Percentiles rank a stretch among this genome's conserved stretches.
Evolutionary conservation across 306 rosid genomes (phyloP).

Genomic region (Phaseolus lunatus): DNA sequence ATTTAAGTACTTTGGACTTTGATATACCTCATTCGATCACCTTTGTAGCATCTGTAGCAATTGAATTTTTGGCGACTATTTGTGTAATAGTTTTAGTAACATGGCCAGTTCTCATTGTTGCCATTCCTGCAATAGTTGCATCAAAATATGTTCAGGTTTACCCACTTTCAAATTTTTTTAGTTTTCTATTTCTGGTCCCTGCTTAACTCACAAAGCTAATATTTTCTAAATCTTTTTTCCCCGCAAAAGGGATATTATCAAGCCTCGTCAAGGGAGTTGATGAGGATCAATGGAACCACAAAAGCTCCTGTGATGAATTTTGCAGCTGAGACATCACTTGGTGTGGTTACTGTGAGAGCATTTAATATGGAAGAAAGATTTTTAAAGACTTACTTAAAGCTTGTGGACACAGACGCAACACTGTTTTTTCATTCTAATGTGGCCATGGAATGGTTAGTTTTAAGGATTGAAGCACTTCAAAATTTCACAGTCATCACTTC

Average conservation of each 20-base stretch:
- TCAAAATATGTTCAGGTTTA: constrained; percentile 64
- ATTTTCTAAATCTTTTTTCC: background rate
- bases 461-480: constrained; percentile 75
- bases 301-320: constrained; percentile 88
- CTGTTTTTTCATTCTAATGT: constrained; percentile 73
- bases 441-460: constrained; percentile 67
- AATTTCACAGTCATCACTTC: constrained; percentile 72
- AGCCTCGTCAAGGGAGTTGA: constrained; percentile 76
- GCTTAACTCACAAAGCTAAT: background rate
- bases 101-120: constrained; percentile 85
- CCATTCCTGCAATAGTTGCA: constrained; percentile 60
- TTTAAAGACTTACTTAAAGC: constrained; percentile 61
- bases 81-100: constrained; percentile 72
- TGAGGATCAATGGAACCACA: constrained; percentile 87
- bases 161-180: constrained; percentile 5
- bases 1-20: constrained; percentile 79
- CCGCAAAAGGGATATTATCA: constrained; percentile 64
- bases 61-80: constrained; percentile 52
- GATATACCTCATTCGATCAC: constrained; percentile 70
- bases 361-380: constrained; percentile 63
- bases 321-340: constrained; percentile 82
- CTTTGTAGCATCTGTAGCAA: constrained; percentile 42
- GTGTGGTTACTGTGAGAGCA: constrained; percentile 81
- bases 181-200: background rate
- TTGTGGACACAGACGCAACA: constrained; percentile 73